These are phyloP conservation scores for Angophora floribunda DNA, from an alignment of 345 rosid species.

Conservation along the genomic window DNA sequence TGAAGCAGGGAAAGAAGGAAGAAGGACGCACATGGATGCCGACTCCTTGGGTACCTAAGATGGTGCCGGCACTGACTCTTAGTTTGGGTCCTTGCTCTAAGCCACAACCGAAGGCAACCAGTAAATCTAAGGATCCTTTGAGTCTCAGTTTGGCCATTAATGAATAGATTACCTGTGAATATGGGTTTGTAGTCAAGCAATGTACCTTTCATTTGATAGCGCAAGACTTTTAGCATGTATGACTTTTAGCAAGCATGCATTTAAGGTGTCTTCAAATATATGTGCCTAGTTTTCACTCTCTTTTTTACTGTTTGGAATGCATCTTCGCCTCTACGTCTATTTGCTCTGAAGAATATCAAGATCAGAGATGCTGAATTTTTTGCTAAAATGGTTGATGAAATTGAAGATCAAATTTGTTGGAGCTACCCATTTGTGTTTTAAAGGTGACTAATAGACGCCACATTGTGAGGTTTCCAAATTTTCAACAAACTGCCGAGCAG, in stretches of 20 bases:
- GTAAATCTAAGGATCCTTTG: neutral
- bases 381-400: neutral
- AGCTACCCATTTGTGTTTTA: neutral
- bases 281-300: neutral
- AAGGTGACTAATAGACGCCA: neutral
- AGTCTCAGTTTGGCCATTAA: neutral
- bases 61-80: neutral
- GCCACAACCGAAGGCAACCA: neutral
- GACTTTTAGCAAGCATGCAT: neutral
- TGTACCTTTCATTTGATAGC: neutral
- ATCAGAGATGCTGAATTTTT: neutral
- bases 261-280: neutral
- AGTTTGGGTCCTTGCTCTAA: neutral
- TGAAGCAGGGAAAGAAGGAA: neutral
- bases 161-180: neutral
- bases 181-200: neutral
- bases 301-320: neutral
- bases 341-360: neutral
- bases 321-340: neutral
- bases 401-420: neutral
- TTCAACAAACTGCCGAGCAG: neutral
- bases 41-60: neutral
- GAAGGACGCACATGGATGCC: neutral
- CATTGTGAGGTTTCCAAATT: neutral
- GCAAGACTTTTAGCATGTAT: neutral